Evolutionary conservation across 106 monocot species (phyloP).

Genomic region (Phalaenopsis equestris): DNA sequence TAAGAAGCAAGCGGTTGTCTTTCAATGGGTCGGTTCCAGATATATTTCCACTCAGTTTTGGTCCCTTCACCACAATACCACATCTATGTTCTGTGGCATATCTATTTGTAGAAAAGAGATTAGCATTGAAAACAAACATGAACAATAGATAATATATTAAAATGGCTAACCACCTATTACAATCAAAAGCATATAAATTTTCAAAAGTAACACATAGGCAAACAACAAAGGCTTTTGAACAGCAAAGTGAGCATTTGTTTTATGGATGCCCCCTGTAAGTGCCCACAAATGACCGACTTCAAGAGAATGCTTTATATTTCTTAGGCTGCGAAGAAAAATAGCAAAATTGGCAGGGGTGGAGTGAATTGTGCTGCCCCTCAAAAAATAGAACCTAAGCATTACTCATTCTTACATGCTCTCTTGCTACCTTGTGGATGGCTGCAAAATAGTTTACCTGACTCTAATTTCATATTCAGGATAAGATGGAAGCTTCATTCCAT

Average conservation of each 20-base stretch:
- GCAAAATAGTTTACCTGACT: slow-evolving; percentile 50
- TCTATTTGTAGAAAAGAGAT: slow-evolving; percentile 27
- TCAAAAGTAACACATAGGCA: background rate
- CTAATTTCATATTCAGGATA: slow-evolving; percentile 94
- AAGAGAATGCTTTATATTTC: background rate
- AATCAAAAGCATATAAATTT: background rate
- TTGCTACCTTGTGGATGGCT: background rate
- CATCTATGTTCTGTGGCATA: slow-evolving; percentile 99
- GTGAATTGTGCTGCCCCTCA: background rate
- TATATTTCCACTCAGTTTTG: slow-evolving; percentile 95
- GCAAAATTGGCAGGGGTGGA: background rate
- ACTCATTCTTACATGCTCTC: background rate
- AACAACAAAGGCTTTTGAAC: background rate
- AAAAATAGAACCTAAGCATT: background rate
- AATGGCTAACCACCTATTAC: background rate
- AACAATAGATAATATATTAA: background rate
- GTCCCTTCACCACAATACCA: slow-evolving; percentile 97
- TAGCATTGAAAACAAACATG: background rate
- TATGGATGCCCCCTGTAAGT: background rate
- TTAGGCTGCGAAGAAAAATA: background rate
- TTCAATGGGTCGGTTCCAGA: slow-evolving; percentile 97
- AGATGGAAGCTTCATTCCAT: slow-evolving; percentile 90
- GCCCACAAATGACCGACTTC: background rate
- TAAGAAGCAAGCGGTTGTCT: slow-evolving; percentile 84
- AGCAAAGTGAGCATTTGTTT: background rate